Conservation (phyloP, 345 rosid species). For the Salix dunnii region DNA sequence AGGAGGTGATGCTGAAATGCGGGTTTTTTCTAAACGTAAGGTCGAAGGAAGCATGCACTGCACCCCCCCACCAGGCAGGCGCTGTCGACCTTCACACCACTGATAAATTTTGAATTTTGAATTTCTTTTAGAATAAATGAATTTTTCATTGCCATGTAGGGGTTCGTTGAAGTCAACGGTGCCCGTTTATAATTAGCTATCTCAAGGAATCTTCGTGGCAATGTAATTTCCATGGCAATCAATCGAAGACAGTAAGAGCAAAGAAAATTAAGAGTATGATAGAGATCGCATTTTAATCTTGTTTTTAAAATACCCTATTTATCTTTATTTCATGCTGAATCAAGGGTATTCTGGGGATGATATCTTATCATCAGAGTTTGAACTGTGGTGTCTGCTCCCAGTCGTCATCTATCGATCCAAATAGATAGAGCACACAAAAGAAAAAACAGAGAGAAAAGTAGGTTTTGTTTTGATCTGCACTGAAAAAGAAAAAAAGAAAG, state of each 20-base stretch:
- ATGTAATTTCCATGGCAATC: background rate
- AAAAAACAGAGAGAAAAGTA: background rate
- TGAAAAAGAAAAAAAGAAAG: conserved; percentile 1
- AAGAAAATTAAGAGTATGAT: background rate
- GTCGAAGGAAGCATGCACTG: background rate
- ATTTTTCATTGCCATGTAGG: background rate
- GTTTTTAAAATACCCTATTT: too few relatives aligned
- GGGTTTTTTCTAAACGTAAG: background rate
- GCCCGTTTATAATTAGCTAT: background rate
- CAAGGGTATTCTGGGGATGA: background rate
- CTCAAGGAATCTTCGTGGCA: background rate
- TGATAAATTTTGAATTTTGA: background rate
- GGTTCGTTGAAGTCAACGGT: background rate
- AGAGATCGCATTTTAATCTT: too few relatives aligned
- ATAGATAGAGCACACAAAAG: background rate
- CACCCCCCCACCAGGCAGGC: background rate
- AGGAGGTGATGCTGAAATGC: too few relatives aligned
- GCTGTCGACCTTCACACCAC: background rate
- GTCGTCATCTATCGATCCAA: background rate
- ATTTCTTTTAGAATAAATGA: too few relatives aligned
- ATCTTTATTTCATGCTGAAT: background rate
- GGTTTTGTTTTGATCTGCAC: conserved; percentile 19
- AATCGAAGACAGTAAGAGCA: background rate
- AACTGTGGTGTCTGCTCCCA: background rate
- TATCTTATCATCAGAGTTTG: background rate